Evolutionary conservation across 164 flowering plant genomes (phyloP).

Genomic region (Brasenia schreberi): DNA sequence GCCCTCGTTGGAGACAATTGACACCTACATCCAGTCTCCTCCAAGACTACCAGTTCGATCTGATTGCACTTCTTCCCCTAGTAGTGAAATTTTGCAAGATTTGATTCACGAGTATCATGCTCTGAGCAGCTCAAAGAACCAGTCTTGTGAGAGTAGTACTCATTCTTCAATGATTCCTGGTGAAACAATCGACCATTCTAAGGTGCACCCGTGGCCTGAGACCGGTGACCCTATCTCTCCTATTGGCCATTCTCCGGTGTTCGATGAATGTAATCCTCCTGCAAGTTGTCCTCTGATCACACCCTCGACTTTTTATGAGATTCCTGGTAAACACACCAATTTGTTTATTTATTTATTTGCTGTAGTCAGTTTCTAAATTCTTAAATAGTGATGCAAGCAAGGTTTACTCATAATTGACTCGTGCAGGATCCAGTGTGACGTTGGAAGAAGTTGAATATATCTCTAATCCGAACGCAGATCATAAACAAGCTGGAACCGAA

Average conservation of each 20-base stretch:
- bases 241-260: slow-evolving; percentile 37
- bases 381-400: too few species aligned
- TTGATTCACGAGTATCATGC: slow-evolving; percentile 40
- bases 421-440: slow-evolving; percentile 31
- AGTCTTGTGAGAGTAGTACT: slow-evolving; percentile 34
- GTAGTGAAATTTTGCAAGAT: slow-evolving; percentile 64
- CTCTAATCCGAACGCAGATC: slow-evolving; percentile 15
- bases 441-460: slow-evolving; percentile 27
- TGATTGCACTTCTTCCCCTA: slow-evolving; percentile 35
- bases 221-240: slow-evolving; percentile 44
- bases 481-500: neutral
- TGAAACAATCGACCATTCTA: slow-evolving; percentile 11
- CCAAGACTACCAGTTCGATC: slow-evolving; percentile 21
- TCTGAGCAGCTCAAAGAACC: slow-evolving; percentile 27
- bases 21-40: slow-evolving; percentile 20
- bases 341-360: neutral
- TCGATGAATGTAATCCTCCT: slow-evolving; percentile 37
- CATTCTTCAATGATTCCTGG: slow-evolving; percentile 17
- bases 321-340: slow-evolving; percentile 27
- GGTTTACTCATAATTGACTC: neutral
- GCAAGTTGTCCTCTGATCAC: slow-evolving; percentile 40
- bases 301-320: slow-evolving; percentile 16
- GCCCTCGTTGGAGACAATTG: slow-evolving; percentile 15
- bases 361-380: too few species aligned
- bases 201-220: slow-evolving; percentile 22